A percentile compares a stretch with the other conserved stretches of the same genome.
Conservation (phyloP, 495 filamentous ascomycete genomes). For the Xylaria cubensis region DNA sequence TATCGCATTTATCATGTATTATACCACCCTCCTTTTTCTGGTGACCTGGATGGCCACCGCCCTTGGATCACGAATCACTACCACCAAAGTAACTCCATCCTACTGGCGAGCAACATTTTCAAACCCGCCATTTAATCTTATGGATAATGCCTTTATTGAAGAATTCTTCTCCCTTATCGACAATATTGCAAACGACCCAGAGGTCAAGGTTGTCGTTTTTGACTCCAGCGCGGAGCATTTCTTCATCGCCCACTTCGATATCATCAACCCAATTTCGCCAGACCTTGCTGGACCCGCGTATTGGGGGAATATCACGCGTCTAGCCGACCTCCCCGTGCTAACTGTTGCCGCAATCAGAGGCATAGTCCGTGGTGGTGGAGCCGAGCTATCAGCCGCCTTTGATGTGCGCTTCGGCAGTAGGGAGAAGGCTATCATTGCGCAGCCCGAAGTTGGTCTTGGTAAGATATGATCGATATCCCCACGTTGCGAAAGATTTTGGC, state of each 20-base stretch:
- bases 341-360: not conserved
- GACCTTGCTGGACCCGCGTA: not conserved
- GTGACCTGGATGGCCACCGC: not conserved
- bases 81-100: not conserved
- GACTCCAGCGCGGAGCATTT: not conserved
- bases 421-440: not conserved
- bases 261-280: not conserved
- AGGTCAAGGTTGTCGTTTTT: not conserved
- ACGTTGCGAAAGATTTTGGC: not conserved
- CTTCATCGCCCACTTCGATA: not conserved
- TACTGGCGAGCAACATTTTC: constrained; percentile 2
- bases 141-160: not conserved
- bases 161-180: not conserved
- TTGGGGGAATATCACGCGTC: not conserved
- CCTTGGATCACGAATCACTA: not conserved
- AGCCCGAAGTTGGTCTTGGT: not conserved
- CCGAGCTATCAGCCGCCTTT: not conserved
- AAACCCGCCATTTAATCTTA: not conserved
- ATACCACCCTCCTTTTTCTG: not conserved
- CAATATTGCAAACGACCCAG: not conserved
- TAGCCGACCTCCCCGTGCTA: not conserved
- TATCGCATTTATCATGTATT: not conserved
- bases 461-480: not conserved
- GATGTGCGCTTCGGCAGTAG: not conserved
- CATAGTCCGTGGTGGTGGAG: not conserved